Base-by-base conservation (phyloP, 352 stramenopile genomes). In the Pythium phragmitis region DNA sequence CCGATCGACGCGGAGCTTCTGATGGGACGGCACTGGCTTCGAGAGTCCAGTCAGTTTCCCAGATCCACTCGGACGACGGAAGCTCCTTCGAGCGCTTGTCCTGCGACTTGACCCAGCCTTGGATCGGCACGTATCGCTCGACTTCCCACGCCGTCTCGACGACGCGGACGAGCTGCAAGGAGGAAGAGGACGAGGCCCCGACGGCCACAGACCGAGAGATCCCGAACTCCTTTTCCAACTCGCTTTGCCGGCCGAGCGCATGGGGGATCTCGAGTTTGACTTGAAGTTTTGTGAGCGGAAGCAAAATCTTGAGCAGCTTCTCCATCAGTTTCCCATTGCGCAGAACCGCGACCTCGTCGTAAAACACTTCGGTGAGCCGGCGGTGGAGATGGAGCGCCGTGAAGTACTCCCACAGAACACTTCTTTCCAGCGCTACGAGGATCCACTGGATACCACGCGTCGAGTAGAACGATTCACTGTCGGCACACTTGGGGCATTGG, bases 61-160 rank as follows among this genome's bases (percentile, higher is more conserved):
- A 93, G 30, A 91, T 73, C 85, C 85, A 93, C 63, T 93, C 85
- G 3, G 80, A 91, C 8, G 82, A 91, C 45, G 82, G 80, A 1
- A 93, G 68, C 23, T 89, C 76, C n/a, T 80, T 65, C 58, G 60
- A 70, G 16, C 77, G 73, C 53, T 89, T 88, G 60, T 87, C 74
- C 0, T 73, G 72, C 16, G 73, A 68, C 62, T 85, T 86, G 11
- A 81, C 69, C 85, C 85, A 93, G 3, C 85, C 82, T 23, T 87
- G 80, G 16, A 89, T 80, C 14, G 82, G 80, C 43, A 92, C 79
- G 55, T 91, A 91, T 16, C 79, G 75, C 51, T 93, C 82, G 3
- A 79, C 79, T 57, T 93, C 82, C 79, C 79, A 91, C 45, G 83
- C 82, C 23, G 73, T 77, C 57, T 93, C 82, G 1, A 93, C 39